Base-by-base conservation (phyloP, 495 filamentous ascomycete species). In the Physcia stellaris region DNA sequence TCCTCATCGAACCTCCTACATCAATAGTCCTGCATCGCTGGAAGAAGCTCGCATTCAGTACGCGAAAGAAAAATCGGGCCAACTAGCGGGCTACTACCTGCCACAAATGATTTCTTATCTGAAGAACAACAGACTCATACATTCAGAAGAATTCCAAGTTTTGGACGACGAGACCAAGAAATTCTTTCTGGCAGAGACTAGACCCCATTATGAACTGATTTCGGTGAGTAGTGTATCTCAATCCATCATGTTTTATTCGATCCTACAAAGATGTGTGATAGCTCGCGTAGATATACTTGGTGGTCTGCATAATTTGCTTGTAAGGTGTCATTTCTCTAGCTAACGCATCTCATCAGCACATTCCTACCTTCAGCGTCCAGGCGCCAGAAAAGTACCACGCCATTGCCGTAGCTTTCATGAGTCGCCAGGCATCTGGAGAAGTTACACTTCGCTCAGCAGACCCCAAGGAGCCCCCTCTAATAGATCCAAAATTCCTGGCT, bases 301-400 rank as follows among this genome's bases (percentile, higher is more conserved):
- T n/a, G n/a, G n/a, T n/a, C n/a, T n/a, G n/a, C n/a, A n/a, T n/a
- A n/a, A n/a, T n/a, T n/a, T n/a, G n/a, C n/a, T n/a, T n/a, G n/a
- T n/a, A n/a, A n/a, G n/a, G n/a, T n/a, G n/a, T n/a, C n/a, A n/a
- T n/a, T n/a, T n/a, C n/a, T 87, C 73, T 67, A 77, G n/a, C n/a
- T n/a, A n/a, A n/a, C n/a, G n/a, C n/a, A n/a, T n/a, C n/a, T n/a
- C n/a, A n/a, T n/a, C 80, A 41, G 81, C 80, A 12, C 51, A 80
- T 48, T 58, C 81, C 81, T 0, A 79, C 79, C 12, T 75, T 75
- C 11, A 60, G 67, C 20, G 50, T 82, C 9, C 67, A 76, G 30
- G 37, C 20, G 27, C 37, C 35, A 0, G 36, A 47, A 0, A 31
- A 40, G 4, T 51, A 48, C 37, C 40, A 66, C 27, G 45, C 52